These are phyloP conservation scores for Carex littledalei DNA, from an alignment of 176 grass and related monocot species.

Conservation along the genomic window DNA sequence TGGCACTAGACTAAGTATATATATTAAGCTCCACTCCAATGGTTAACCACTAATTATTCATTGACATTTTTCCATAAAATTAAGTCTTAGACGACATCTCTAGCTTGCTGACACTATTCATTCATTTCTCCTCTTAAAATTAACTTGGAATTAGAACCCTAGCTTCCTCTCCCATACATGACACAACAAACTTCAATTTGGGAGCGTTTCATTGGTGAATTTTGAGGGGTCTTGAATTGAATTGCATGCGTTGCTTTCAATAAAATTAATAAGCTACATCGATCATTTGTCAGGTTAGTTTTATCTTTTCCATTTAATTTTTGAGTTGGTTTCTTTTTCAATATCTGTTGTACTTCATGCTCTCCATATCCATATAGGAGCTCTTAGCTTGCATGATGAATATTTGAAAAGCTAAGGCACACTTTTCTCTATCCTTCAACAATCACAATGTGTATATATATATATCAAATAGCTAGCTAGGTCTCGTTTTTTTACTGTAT, in stretches of 20 bases:
- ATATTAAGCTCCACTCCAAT: background rate
- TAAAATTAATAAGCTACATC: background rate
- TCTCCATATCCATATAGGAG: too few relatives aligned
- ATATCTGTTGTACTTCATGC: background rate
- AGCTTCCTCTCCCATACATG: background rate
- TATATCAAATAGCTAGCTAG: too few relatives aligned
- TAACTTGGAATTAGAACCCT: background rate
- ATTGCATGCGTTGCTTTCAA: background rate
- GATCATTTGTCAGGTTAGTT: background rate
- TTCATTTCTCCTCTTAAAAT: background rate
- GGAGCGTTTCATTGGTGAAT: background rate
- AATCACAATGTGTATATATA: too few relatives aligned
- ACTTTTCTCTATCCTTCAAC: background rate
- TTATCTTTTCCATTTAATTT: background rate
- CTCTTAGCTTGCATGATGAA: too few relatives aligned
- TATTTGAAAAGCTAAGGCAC: too few relatives aligned
- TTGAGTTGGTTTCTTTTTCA: background rate
- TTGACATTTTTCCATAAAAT: background rate
- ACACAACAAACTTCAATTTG: background rate
- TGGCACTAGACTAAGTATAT: background rate
- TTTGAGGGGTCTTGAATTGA: background rate
- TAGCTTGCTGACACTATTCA: background rate
- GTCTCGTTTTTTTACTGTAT: too few relatives aligned
- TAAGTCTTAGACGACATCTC: background rate
- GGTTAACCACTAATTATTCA: constrained; percentile 11